Evolutionary conservation across 1,139 yeast genomes (phyloP).

Genomic region (Nakaseomyces sp.): DNA sequence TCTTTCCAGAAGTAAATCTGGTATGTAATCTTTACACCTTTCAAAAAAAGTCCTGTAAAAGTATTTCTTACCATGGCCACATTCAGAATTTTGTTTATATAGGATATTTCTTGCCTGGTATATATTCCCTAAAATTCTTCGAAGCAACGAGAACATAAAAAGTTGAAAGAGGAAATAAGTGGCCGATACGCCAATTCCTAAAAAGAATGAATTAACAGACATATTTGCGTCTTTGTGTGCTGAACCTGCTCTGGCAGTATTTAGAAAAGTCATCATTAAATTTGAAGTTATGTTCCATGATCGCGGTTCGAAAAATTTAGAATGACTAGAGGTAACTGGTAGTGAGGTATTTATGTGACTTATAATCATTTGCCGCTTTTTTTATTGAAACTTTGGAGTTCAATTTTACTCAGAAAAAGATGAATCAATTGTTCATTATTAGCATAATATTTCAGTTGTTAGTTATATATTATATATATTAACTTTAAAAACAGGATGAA

Average conservation of each 20-base stretch:
- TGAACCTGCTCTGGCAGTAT: slow-evolving; percentile 50
- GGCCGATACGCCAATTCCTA: slow-evolving; percentile 44
- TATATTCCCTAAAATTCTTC: slow-evolving; percentile 40
- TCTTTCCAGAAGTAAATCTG: background rate
- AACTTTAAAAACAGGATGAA: too few species aligned
- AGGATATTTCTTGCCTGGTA: slow-evolving; percentile 50
- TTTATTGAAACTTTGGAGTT: too few species aligned
- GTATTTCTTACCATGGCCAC: background rate
- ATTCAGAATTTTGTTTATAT: slow-evolving; percentile 28
- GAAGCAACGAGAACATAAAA: slow-evolving; percentile 42
- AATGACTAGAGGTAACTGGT: background rate
- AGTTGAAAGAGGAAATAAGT: slow-evolving; percentile 46
- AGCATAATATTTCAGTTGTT: too few species aligned
- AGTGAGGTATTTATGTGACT: background rate
- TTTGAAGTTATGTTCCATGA: slow-evolving; percentile 13
- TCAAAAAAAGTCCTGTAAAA: background rate
- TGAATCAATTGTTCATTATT: background rate
- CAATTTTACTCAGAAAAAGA: too few species aligned
- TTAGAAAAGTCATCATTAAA: slow-evolving; percentile 36
- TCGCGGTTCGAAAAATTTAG: background rate
- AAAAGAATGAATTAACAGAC: slow-evolving; percentile 39
- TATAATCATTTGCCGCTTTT: background rate
- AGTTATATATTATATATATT: too few species aligned
- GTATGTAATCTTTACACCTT: background rate
- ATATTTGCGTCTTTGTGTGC: slow-evolving; percentile 37